phyloP scores from a whole-genome alignment of 2,329 filamentous ascomycete species.

The Pezicula neosporulosa region DNA sequence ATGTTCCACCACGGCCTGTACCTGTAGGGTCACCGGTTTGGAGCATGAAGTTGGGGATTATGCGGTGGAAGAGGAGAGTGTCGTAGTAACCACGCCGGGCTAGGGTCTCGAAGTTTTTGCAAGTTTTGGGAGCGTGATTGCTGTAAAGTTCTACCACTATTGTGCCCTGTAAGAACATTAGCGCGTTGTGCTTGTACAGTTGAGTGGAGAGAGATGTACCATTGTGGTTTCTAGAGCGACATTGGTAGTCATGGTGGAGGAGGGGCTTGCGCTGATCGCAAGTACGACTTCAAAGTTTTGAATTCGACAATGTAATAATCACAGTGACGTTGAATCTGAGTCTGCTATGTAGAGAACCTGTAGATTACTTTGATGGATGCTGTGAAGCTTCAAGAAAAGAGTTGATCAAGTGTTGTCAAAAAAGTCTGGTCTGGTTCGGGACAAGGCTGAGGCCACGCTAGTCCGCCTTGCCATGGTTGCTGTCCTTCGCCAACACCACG shows the following conservation, averaged over 20 bases:
- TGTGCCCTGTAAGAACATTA: conserved; percentile 55
- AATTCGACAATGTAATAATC: neutral
- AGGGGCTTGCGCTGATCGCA: conserved; percentile 8
- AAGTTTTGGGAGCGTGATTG: conserved; percentile 81
- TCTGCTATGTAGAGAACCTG: neutral
- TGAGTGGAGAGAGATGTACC: conserved; percentile 45
- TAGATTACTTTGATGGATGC: neutral
- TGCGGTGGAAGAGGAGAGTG: conserved; percentile 81
- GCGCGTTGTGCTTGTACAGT: neutral
- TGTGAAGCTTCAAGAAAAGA: neutral
- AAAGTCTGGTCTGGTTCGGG: conserved; percentile 4
- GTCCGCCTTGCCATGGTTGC: neutral
- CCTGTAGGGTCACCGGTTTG: conserved; percentile 94
- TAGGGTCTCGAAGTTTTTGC: conserved; percentile 83
- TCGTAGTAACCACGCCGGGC: conserved; percentile 85
- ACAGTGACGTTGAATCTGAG: neutral
- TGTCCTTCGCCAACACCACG: neutral
- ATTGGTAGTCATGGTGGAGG: conserved; percentile 64
- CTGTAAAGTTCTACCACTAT: conserved; percentile 90
- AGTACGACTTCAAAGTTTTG: neutral
- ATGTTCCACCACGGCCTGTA: conserved; percentile 82
- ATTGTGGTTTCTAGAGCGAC: conserved; percentile 82
- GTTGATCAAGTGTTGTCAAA: neutral
- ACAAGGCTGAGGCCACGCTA: conserved; percentile 15
- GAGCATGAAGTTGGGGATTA: conserved; percentile 95